phyloP scores from a whole-genome alignment of 2,329 filamentous ascomycete genomes.

The Sclerotinia borealis region DNA sequence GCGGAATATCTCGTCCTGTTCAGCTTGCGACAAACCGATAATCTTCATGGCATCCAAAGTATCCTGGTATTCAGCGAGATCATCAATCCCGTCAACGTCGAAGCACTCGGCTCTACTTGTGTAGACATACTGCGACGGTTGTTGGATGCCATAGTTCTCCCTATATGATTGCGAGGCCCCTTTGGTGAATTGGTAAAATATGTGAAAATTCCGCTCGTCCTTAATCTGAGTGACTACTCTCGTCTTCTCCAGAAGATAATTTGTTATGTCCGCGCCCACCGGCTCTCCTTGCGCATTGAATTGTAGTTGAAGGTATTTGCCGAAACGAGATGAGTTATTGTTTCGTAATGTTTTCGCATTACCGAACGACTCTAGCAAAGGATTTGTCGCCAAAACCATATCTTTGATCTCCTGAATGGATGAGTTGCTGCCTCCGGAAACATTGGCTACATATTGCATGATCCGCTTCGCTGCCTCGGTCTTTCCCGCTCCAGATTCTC shows the following conservation, averaged over 20 bases:
- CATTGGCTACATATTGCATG: conserved; percentile 99
- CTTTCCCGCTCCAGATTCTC: conserved; percentile 96
- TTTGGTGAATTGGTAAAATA: conserved; percentile 99
- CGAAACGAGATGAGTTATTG: conserved; percentile 97
- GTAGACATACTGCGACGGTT: conserved; percentile 87
- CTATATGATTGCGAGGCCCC: conserved; percentile 82
- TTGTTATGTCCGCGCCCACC: conserved; percentile 94
- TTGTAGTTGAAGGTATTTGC: conserved; percentile 95
- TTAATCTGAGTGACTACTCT: conserved; percentile 90
- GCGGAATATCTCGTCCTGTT: conserved; percentile 95
- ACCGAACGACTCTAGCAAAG: conserved; percentile 92
- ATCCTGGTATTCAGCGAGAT: conserved; percentile 80
- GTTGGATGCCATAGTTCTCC: conserved; percentile 83
- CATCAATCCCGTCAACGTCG: conserved; percentile 91
- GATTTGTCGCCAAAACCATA: conserved; percentile 98
- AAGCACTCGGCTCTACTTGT: conserved; percentile 92
- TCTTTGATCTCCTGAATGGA: conserved; percentile 97
- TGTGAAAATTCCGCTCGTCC: conserved; percentile 98
- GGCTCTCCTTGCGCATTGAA: conserved; percentile 91
- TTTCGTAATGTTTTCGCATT: conserved; percentile 97
- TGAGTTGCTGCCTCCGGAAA: conserved; percentile 66
- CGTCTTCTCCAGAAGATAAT: conserved; percentile 93
- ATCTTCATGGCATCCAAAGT: conserved; percentile 91
- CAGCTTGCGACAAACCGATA: conserved; percentile 79
- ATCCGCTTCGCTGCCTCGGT: conserved; percentile 97